Percentiles rank a stretch among this genome's conserved stretches.
Evolutionary conservation across 2,329 filamentous ascomycete genomes (phyloP).

Genomic region (Metarhizium humberi): DNA sequence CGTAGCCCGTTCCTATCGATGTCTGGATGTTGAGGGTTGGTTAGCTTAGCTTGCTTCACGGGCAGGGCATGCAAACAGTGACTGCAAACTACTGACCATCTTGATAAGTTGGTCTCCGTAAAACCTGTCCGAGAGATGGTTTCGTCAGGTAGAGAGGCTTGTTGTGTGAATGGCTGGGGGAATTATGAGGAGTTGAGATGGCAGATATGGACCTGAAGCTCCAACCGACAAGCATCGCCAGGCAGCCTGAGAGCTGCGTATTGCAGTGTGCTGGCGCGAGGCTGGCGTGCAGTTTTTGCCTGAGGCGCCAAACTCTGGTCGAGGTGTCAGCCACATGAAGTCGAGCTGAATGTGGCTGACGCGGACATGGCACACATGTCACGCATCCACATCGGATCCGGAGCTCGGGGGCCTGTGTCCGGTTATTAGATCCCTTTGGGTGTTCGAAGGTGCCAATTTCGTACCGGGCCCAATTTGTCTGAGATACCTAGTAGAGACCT

Average conservation of each 20-base stretch:
- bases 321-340: constrained; percentile 11
- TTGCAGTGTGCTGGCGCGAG: constrained; percentile 12
- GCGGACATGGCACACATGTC: not conserved
- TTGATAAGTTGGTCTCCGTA: constrained; percentile 4
- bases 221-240: constrained; percentile 15
- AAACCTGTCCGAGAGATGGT: constrained; percentile 1
- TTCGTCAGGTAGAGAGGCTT: not conserved
- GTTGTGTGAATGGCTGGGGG: constrained; percentile 1
- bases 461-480: no score
- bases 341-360: not conserved
- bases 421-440: not conserved
- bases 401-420: not conserved
- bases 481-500: no score
- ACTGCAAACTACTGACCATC: constrained; percentile 11
- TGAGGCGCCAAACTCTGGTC: constrained; percentile 15
- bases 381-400: not conserved
- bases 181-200: constrained; percentile 1
- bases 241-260: constrained; percentile 36
- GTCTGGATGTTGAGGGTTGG: constrained; percentile 52
- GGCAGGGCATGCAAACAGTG: constrained; percentile 3
- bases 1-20: constrained; percentile 98
- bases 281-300: constrained; percentile 17
- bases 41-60: constrained; percentile 2
- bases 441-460: no score
- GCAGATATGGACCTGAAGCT: constrained; percentile 20